Percentiles rank a stretch among this genome's conserved stretches.
These are phyloP conservation scores for Brachypodium distachyon DNA, from an alignment of 202 grass and related monocot species.

Conservation along the genomic window DNA sequence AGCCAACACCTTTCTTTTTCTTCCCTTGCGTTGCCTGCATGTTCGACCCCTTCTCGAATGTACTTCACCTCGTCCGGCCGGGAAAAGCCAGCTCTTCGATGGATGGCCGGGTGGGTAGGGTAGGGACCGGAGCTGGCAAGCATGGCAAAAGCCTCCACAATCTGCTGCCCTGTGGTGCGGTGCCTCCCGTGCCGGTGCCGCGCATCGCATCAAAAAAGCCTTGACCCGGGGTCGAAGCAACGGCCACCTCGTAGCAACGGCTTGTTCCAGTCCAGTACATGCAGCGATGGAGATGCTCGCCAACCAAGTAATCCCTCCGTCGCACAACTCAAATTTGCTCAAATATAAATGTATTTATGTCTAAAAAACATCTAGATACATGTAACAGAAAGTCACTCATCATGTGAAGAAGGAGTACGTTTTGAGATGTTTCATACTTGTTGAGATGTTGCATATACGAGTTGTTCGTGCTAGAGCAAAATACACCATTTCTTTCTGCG, in stretches of 20 bases:
- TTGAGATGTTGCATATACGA: too few species aligned
- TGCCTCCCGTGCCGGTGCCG: too few species aligned
- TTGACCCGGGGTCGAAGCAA: not conserved
- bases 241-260: not conserved
- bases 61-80: conserved; percentile 20
- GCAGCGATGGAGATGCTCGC: not conserved
- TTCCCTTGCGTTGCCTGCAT: not conserved
- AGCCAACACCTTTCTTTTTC: too few species aligned
- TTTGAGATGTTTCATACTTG: too few species aligned
- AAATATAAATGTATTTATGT: too few species aligned
- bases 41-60: conserved; percentile 25
- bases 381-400: too few species aligned
- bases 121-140: not conserved
- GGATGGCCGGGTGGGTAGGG: not conserved
- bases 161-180: not conserved
- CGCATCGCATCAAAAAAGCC: conserved; percentile 18
- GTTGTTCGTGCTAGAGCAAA: too few species aligned
- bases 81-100: not conserved
- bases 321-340: too few species aligned
- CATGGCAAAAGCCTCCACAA: not conserved
- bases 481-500: too few species aligned
- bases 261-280: not conserved
- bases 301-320: too few species aligned
- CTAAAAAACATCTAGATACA: too few species aligned
- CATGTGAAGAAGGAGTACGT: too few species aligned